Evolutionary conservation across 2,329 filamentous ascomycete species (phyloP), one percentile per base, ranked within the genome.

Genomic region (Dothideomycetes sp.): DNA sequence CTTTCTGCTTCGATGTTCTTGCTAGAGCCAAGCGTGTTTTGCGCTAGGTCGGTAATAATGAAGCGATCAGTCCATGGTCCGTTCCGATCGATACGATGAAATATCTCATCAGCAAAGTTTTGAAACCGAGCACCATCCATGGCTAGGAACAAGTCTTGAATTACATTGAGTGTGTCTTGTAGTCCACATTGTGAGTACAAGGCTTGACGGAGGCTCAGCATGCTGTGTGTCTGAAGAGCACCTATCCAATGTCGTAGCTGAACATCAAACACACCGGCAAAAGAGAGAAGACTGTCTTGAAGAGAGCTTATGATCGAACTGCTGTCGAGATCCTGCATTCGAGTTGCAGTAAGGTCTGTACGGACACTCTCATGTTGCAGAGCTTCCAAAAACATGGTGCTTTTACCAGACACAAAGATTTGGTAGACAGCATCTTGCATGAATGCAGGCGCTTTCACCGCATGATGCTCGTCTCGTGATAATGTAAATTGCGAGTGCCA

Each of bases 351-450:
- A 15, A 32, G 8, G 47, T n/a, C 3, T 32, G 12, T 24, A 15
- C 19, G 15, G n/a, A 34, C 19, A 15, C 18, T 15, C 17, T 17
- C 56, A 44, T 72, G 67, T 40, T 78, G 75, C 9, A 94, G 66
- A 35, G 81, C 74, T 44, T 79, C 80, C n/a, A 95, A 63, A 33
- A 95, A 81, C 1, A 91, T 76, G 40, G 91, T 79, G 50, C 82
- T 93, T 60, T 95, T 95, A 0, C 89, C 89, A 2, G 85, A 80
- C 1, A 80, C 86, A 51, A 94, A 89, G 29, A 95, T 85, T 45
- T 79, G 82, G 17, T 67, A 63, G 0, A 76, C 77, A 2, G 79
- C 74, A 2, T 79, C 71, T 30, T 79, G 75, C 4, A 95, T 68
- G 47, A 94, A 95, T 3, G 64, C 70, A 0, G 89, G 88, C 0